A percentile compares a stretch with the other conserved stretches of the same genome.
Conservation (phyloP, 768 basidiomycete species). For the Leucogyrophana mollusca region DNA sequence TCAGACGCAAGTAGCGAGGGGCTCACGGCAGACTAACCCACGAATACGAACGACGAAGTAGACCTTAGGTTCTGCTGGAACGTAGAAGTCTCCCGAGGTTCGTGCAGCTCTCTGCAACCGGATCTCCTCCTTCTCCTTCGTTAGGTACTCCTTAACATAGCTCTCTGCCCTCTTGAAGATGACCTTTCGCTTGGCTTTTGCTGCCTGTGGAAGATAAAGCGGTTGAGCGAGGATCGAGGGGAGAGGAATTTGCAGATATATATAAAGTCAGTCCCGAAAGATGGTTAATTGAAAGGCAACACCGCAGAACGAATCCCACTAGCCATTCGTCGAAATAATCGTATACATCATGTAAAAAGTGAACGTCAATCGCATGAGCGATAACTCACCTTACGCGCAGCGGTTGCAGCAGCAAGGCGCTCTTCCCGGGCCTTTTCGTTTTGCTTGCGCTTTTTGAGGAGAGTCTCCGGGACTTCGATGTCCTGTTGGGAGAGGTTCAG, state of each 20-base stretch:
- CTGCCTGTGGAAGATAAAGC: conserved; percentile 50
- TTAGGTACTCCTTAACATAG: conserved; percentile 95
- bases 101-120: conserved; percentile 92
- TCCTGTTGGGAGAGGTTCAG: conserved; percentile 44
- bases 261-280: conserved; percentile 78
- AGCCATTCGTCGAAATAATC: conserved; percentile 74
- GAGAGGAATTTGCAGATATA: too few relatives aligned
- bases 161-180: conserved; percentile 99
- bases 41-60: conserved; percentile 98
- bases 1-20: conserved; percentile 10
- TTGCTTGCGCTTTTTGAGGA: conserved; percentile 99
- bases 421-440: conserved; percentile 96
- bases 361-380: conserved; percentile 8
- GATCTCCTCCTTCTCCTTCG: conserved; percentile 94
- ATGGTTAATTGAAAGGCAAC: conserved; percentile 86
- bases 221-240: conserved; percentile 10
- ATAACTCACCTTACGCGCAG: conserved; percentile 82
- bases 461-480: conserved; percentile 98
- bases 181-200: conserved; percentile 91
- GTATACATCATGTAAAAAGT: conserved; percentile 77
- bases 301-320: conserved; percentile 56
- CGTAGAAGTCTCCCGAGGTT: conserved; percentile 93
- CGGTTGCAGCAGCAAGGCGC: conserved; percentile 76
- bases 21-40: conserved; percentile 58
- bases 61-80: conserved; percentile 94